Percentiles rank a stretch among this genome's conserved stretches.
Conservation (phyloP, 495 filamentous ascomycete genomes). For the Penicillium coprophilum region DNA sequence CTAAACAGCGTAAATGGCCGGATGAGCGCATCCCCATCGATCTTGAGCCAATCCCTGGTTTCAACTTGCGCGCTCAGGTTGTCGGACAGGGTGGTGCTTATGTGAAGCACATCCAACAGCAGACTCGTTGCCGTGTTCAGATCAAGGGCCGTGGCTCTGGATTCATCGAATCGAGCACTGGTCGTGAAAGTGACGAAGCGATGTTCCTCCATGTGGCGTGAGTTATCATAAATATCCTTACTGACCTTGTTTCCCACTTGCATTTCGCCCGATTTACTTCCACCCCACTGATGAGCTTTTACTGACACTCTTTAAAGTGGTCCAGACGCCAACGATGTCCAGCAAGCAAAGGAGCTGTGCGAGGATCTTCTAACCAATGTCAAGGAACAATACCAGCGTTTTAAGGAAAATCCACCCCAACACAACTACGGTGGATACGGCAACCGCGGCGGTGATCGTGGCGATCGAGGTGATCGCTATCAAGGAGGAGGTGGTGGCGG, state of each 20-base stretch:
- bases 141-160: slow-evolving; percentile 98
- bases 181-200: slow-evolving; percentile 84
- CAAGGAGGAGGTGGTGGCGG: slow-evolving; percentile 35
- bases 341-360: slow-evolving; percentile 82
- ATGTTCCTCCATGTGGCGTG: slow-evolving; percentile 97
- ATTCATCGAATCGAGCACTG: slow-evolving; percentile 81
- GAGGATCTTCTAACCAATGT: slow-evolving; percentile 83
- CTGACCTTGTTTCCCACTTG: background rate
- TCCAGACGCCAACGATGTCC: slow-evolving; percentile 82
- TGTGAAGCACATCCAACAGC: slow-evolving; percentile 95
- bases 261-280: background rate
- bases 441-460: slow-evolving; percentile 33
- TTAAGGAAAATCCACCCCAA: slow-evolving; percentile 80
- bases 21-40: slow-evolving; percentile 90
- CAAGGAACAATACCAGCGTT: slow-evolving; percentile 78
- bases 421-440: slow-evolving; percentile 61
- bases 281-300: background rate
- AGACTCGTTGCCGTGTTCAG: slow-evolving; percentile 91
- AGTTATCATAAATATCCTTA: slow-evolving; percentile 16
- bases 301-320: slow-evolving; percentile 60
- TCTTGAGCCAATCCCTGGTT: slow-evolving; percentile 89
- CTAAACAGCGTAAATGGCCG: slow-evolving; percentile 92
- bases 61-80: slow-evolving; percentile 93
- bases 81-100: slow-evolving; percentile 91
- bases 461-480: slow-evolving; percentile 32